phyloP scores from a whole-genome alignment of 2,329 filamentous ascomycete genomes.

The Pestalotiopsis sp. region DNA sequence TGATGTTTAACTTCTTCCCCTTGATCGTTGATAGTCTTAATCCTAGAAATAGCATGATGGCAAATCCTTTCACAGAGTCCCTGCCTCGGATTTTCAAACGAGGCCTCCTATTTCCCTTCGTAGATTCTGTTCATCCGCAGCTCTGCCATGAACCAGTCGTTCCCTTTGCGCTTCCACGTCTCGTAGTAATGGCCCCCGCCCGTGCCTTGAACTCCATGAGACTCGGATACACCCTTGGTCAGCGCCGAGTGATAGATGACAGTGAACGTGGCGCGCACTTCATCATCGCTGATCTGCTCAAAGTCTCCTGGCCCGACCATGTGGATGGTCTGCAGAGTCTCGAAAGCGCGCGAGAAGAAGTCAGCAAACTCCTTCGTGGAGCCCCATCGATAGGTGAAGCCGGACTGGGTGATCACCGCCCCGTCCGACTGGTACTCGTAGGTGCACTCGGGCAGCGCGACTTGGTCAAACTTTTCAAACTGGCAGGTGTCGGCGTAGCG shows the following conservation, averaged over 20 bases:
- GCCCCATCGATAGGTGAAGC: constrained; percentile 11
- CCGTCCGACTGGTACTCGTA: constrained; percentile 15
- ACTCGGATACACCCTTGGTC: not conserved
- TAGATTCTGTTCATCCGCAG: constrained; percentile 2
- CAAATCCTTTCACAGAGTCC: not conserved
- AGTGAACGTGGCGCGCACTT: constrained; percentile 16
- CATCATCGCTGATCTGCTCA: constrained; percentile 15
- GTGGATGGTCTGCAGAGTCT: constrained; percentile 16
- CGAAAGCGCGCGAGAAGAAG: constrained; percentile 14
- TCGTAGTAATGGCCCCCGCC: constrained; percentile 12
- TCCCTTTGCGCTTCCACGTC: constrained; percentile 3
- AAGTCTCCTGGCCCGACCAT: constrained; percentile 15
- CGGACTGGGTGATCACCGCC: constrained; percentile 2
- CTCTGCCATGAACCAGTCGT: constrained; percentile 9
- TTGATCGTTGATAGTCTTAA: too few species aligned
- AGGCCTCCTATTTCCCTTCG: not conserved
- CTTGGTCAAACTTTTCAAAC: constrained; percentile 14
- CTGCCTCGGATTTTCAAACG: not conserved
- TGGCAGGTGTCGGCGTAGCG: constrained; percentile 15
- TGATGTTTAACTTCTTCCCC: too few species aligned
- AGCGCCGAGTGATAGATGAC: constrained; percentile 10
- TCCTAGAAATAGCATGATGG: not conserved
- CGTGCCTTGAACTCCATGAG: constrained; percentile 5
- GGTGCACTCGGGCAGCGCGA: constrained; percentile 12
- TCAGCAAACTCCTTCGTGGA: constrained; percentile 4